These are phyloP conservation scores for Suillus ampliporus DNA, from an alignment of 768 basidiomycete species.

Conservation along the genomic window DNA sequence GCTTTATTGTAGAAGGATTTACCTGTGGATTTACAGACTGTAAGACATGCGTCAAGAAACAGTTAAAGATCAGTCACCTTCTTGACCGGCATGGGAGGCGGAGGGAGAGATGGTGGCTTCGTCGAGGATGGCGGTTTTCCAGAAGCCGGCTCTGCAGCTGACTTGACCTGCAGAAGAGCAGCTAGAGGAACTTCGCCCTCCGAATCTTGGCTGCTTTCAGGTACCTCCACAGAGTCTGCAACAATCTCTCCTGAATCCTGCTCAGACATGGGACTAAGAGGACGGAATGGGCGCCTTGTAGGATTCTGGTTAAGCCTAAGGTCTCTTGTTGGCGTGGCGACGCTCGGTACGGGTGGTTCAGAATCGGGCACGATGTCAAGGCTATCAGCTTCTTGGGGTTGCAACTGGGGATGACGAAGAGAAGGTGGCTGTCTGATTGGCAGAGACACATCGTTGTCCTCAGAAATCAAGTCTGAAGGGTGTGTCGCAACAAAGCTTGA, in stretches of 20 bases:
- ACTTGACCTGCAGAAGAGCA: constrained; percentile 23
- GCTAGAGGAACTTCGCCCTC: constrained; percentile 54
- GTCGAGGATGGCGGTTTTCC: constrained; percentile 8
- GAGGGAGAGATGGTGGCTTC: constrained; percentile 12
- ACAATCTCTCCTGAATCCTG: constrained; percentile 33
- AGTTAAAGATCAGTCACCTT: constrained; percentile 24
- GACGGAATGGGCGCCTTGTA: constrained; percentile 20
- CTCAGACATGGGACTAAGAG: constrained; percentile 31
- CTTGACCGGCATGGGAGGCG: constrained; percentile 9
- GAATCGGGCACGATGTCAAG: constrained; percentile 69
- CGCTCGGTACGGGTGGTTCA: constrained; percentile 49
- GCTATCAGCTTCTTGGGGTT: constrained; percentile 29
- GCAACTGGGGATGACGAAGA: not conserved
- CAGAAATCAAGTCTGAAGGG: constrained; percentile 7
- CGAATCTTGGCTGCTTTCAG: constrained; percentile 40
- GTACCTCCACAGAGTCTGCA: constrained; percentile 33
- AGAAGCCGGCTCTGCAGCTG: constrained; percentile 26
- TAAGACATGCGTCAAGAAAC: not conserved
- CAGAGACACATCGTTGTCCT: too few relatives aligned
- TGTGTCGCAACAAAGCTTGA: constrained; percentile 27
- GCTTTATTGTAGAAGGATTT: constrained; percentile 18
- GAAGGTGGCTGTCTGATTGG: not conserved
- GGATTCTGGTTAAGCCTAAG: constrained; percentile 17
- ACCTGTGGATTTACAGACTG: constrained; percentile 7
- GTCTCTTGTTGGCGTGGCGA: constrained; percentile 16